Evolutionary conservation across 768 basidiomycete species (phyloP), one percentile per base, ranked within the genome.

Genomic region (Sarcodon aspratus): DNA sequence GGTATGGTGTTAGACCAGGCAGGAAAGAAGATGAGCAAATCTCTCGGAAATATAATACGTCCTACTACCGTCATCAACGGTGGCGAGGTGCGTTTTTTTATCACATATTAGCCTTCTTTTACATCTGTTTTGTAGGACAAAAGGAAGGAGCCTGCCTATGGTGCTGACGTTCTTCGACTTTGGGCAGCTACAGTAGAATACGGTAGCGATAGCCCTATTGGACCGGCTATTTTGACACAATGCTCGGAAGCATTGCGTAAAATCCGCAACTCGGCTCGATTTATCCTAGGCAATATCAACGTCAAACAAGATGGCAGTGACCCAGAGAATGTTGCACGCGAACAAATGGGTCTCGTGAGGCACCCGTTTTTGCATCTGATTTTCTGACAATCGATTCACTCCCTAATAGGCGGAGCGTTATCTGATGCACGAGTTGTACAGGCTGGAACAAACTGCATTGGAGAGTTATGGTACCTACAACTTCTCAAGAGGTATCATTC

Each of bases 1-100:
- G 96, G 95, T 0, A 95, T 99, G 81, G 89, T 96, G 4, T 75
- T 97, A 6, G 96, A 98, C 57, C 80, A 90, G 60, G 66, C 74
- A 10, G 93, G 92, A 3, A 81, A 82, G 68, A 92, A 91, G 68
- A 99, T 99, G 95, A 97, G 94, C 77, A 99, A 99, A 69, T 92
- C 88, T 1, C 63, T 88, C 8, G 95, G 95, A 0, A 99, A 99
- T 58, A 81, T 96, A 21, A 64, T 94, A 45, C 89, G 83, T 57
- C 95, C 95, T 0, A 67, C 87, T 69, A 78, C 77, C 0, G 71
- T 98, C 50, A 78, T 96, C 27, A 61, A 80, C 50, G 95, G 92
- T 17, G 84, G 83, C 15, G 64, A 75, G 67, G 91, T 93, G 54
- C 10, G 74, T 65, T 33, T 31, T 31, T 9, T 33, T 54, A 10